phyloP scores from a whole-genome alignment of 2,329 filamentous ascomycete species.

The Fusarium coffeatum region DNA sequence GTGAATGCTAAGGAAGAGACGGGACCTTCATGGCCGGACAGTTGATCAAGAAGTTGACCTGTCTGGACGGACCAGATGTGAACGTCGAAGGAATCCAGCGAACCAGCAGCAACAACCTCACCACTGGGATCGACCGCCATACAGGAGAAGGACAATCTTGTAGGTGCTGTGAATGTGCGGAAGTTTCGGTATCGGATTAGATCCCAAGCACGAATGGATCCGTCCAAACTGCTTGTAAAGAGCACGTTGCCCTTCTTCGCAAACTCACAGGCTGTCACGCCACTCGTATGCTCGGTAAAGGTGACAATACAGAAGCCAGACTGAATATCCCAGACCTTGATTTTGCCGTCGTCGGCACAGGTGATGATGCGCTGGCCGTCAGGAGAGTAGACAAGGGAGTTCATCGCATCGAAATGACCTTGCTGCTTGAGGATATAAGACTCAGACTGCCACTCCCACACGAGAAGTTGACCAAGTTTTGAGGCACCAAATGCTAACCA shows the following conservation, averaged over 20 bases:
- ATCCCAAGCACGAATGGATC: slow-evolving; percentile 95
- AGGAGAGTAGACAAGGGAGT: slow-evolving; percentile 90
- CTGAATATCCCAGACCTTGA: slow-evolving; percentile 97
- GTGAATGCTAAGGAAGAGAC: slow-evolving; percentile 90
- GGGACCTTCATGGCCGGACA: slow-evolving; percentile 93
- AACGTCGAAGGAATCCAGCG: slow-evolving; percentile 94
- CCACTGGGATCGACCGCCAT: slow-evolving; percentile 97
- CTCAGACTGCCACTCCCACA: slow-evolving; percentile 99
- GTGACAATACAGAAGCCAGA: slow-evolving; percentile 98
- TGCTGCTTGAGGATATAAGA: slow-evolving; percentile 99
- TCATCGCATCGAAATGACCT: slow-evolving; percentile 96
- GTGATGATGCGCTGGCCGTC: slow-evolving; percentile 95
- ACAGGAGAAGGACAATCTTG: slow-evolving; percentile 89
- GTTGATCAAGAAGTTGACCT: slow-evolving; percentile 89
- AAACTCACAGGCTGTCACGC: slow-evolving; percentile 94
- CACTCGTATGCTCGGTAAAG: slow-evolving; percentile 95
- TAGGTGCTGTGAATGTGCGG: slow-evolving; percentile 94
- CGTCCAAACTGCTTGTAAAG: slow-evolving; percentile 94
- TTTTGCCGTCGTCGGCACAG: slow-evolving; percentile 94
- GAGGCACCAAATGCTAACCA: slow-evolving; percentile 98
- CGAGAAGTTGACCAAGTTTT: slow-evolving; percentile 92
- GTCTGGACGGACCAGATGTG: slow-evolving; percentile 99
- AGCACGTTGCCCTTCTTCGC: slow-evolving; percentile 94
- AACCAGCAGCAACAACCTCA: slow-evolving; percentile 95
- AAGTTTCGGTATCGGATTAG: slow-evolving; percentile 96